Conservation (phyloP, 768 basidiomycete species). For the Udeniomyces megalosporus region DNA sequence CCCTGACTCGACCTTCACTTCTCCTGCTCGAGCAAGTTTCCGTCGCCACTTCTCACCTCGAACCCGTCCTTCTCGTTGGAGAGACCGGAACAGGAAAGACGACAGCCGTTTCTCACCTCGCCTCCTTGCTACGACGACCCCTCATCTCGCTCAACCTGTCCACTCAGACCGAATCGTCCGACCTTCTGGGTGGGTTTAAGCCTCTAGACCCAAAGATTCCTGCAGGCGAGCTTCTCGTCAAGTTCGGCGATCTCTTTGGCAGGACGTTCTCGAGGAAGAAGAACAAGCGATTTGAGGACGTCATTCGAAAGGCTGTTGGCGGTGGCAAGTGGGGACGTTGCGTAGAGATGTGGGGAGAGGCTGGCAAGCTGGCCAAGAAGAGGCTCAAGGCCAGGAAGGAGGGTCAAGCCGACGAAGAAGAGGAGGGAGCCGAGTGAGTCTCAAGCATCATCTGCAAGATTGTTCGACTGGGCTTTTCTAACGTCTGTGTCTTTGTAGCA, state of each 20-base stretch:
- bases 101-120: conserved; percentile 71
- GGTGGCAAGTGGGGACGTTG: conserved; percentile 20
- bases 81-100: conserved; percentile 99
- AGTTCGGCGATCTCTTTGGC: conserved; percentile 10
- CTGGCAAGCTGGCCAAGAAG: conserved; percentile 25
- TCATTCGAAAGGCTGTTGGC: conserved; percentile 11
- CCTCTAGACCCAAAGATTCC: conserved; percentile 79
- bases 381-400: conserved; percentile 6
- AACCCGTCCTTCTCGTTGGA: conserved; percentile 81
- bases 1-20: conserved; percentile 70
- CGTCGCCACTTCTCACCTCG: conserved; percentile 49
- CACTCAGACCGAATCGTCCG: conserved; percentile 88
- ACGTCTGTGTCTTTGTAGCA: no score
- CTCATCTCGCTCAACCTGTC: conserved; percentile 84
- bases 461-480: no score
- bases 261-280: conserved; percentile 12
- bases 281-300: conserved; percentile 14
- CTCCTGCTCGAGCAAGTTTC: conserved; percentile 64
- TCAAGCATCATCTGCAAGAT: background rate
- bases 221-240: conserved; percentile 48
- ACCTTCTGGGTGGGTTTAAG: conserved; percentile 86
- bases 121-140: conserved; percentile 54
- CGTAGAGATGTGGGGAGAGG: conserved; percentile 58
- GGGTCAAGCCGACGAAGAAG: background rate
- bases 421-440: conserved; percentile 9